Evolutionary conservation across 352 stramenopile species (phyloP), one percentile per base, ranked within the genome.

Genomic region (Blastocystis hominis): DNA sequence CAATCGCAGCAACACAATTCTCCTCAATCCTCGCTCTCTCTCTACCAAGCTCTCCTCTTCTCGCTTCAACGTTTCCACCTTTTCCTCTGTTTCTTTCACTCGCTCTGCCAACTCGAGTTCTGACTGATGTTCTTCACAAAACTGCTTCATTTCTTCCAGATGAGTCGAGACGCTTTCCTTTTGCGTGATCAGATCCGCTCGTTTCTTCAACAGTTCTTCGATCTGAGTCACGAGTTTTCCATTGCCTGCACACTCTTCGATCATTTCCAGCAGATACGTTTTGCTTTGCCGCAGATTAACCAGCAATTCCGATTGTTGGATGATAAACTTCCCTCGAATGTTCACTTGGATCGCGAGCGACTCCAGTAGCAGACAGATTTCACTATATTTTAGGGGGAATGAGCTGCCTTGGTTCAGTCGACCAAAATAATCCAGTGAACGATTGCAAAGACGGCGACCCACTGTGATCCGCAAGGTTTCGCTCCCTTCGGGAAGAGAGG

Each of bases 291-390:
- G 47, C 20, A 84, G 30, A 13, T 24, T 46, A 17, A 24, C 24
- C 15, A 84, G 72, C 38, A 84, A n/a, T 46, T 84, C 72, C 34
- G 72, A 84, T 24, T 84, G 72, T 46, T 84, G 72, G 30, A 84
- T 84, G 72, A 84, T 84, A 24, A 84, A 84, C 50, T 84, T 84
- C 6, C 72, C 72, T 36, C 72, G 72, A 7, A 64, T 66, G 40
- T 84, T 69, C 24, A 66, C 44, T 42, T 64, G 72, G 38, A 84
- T 84, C 24, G 1, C 17, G 10, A 84, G 56, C 24, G 50, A 46
- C 2, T 63, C 47, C 9, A 84, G 42, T 10, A 84, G n/a, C 53
- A 30, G 2, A 34, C 44, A 54, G 17, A 84, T 84, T 13, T 64
- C 72, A 20, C 38, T 68, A 24, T 40, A 66, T 24, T 64, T 63